Conservation (phyloP, 352 stramenopile species). For the Phytophthora pisi region DNA sequence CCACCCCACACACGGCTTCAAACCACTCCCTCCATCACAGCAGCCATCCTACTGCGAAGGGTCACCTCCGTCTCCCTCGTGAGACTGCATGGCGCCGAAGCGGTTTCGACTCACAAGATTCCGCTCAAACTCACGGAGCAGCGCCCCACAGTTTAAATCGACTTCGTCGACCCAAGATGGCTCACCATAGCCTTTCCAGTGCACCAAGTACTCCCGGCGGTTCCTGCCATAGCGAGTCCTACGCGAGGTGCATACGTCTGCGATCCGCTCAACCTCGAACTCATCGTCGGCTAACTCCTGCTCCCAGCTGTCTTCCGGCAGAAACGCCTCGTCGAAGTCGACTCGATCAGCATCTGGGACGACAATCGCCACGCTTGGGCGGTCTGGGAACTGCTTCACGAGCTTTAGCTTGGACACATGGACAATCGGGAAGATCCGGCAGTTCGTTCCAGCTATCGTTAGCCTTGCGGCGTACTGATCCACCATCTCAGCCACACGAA, state of each 20-base stretch:
- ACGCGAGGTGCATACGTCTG: slow-evolving; percentile 18
- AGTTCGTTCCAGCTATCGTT: not conserved
- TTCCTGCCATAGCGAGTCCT: slow-evolving; percentile 7
- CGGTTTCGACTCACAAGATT: not conserved
- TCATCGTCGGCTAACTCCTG: slow-evolving; percentile 1
- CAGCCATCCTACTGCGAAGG: not conserved
- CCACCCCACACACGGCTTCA: not conserved
- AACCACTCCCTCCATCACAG: not conserved
- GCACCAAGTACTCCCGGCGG: slow-evolving; percentile 12
- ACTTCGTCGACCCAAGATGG: slow-evolving; percentile 15
- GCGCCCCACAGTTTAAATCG: slow-evolving; percentile 15
- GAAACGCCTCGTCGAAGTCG: slow-evolving; percentile 30
- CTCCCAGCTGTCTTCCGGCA: slow-evolving; percentile 24
- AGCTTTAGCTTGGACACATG: slow-evolving; percentile 36
- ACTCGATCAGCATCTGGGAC: not conserved
- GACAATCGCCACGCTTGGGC: not conserved
- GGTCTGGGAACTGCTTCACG: not conserved
- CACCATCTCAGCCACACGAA: slow-evolving; percentile 24
- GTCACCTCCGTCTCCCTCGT: slow-evolving; percentile 1
- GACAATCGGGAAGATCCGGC: slow-evolving; percentile 18
- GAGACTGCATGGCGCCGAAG: slow-evolving; percentile 3
- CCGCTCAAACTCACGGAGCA: slow-evolving; percentile 5
- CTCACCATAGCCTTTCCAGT: slow-evolving; percentile 16
- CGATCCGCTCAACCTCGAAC: slow-evolving; percentile 20
- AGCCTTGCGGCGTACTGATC: slow-evolving; percentile 14